Percentiles rank a stretch among this genome's conserved stretches.
Conservation (phyloP, 768 basidiomycete genomes). For the Flagelloscypha sp. region DNA sequence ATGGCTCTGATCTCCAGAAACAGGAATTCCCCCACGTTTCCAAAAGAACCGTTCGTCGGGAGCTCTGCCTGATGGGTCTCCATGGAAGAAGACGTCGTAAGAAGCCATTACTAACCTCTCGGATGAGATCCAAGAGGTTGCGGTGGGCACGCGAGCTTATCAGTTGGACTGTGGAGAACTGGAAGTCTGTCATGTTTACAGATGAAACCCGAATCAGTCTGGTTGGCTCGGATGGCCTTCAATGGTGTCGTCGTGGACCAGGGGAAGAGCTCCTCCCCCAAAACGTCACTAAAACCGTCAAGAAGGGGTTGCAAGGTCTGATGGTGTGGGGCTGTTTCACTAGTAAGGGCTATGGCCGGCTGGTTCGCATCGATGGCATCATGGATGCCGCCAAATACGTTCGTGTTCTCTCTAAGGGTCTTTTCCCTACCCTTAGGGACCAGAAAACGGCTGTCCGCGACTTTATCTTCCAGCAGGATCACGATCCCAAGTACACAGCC, state of each 20-base stretch:
- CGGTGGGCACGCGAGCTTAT: constrained; percentile 9
- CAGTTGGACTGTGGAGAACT: constrained; percentile 19
- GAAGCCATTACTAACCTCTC: constrained; percentile 15
- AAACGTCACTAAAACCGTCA: constrained; percentile 12
- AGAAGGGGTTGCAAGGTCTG: constrained; percentile 17
- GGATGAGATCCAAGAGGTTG: constrained; percentile 10
- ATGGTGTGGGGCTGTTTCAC: constrained; percentile 22
- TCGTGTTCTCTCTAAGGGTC: constrained; percentile 14
- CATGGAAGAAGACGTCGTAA: too few species aligned
- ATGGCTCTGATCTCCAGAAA: constrained; percentile 14
- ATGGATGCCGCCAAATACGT: constrained; percentile 17
- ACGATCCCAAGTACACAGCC: constrained; percentile 17
- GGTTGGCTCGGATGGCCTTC: constrained; percentile 21
- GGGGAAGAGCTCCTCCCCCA: constrained; percentile 14
- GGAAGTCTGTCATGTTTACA: constrained; percentile 18
- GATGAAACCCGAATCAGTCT: constrained; percentile 25
- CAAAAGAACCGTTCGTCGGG: constrained; percentile 8
- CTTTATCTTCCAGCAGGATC: constrained; percentile 18
- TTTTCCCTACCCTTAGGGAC: constrained; percentile 10
- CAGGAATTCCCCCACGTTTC: constrained; percentile 13
- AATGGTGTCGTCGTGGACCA: constrained; percentile 21
- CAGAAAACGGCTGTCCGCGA: constrained; percentile 4
- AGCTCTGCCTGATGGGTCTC: constrained; percentile 9
- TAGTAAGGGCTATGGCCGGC: constrained; percentile 15
- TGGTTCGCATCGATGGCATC: constrained; percentile 13